Evolutionary conservation across 2,329 filamentous ascomycete genomes (phyloP).

Genomic region (Periconia sp.): DNA sequence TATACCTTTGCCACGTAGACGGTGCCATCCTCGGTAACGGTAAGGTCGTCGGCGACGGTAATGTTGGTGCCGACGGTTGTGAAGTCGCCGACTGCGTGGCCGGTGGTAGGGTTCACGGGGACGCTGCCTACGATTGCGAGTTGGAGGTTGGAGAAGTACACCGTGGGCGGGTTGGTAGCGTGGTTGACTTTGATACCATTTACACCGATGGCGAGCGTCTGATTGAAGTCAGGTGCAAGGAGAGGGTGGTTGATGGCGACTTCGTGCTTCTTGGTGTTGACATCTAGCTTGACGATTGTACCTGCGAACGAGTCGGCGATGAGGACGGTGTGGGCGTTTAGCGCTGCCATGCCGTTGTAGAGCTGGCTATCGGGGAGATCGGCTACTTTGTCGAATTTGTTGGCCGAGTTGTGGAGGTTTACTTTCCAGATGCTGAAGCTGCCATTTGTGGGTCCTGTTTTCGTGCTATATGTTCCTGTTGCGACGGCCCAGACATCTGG

Average conservation of each 20-base stretch:
- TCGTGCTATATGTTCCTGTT: constrained; percentile 18
- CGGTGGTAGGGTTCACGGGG: constrained; percentile 14
- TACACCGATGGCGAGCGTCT: constrained; percentile 18
- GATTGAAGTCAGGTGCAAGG: constrained; percentile 16
- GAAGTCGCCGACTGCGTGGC: constrained; percentile 4
- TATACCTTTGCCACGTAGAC: constrained; percentile 16
- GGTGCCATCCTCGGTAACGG: constrained; percentile 20
- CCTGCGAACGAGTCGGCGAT: constrained; percentile 30
- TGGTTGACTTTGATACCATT: constrained; percentile 28
- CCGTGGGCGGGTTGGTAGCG: constrained; percentile 3
- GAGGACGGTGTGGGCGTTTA: constrained; percentile 23
- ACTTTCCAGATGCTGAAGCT: constrained; percentile 25
- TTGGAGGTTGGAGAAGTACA: constrained; percentile 30
- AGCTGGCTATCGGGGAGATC: constrained; percentile 17
- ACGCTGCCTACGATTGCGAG: constrained; percentile 18
- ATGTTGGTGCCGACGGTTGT: constrained; percentile 12
- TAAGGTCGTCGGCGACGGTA: constrained; percentile 25
- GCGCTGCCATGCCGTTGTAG: constrained; percentile 29
- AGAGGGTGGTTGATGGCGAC: constrained; percentile 18
- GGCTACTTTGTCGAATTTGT: constrained; percentile 18
- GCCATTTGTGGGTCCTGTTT: constrained; percentile 8
- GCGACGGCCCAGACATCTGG: constrained; percentile 43
- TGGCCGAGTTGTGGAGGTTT: constrained; percentile 10
- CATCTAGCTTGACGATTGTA: constrained; percentile 17
- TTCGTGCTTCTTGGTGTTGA: constrained; percentile 9